These are phyloP conservation scores for Rhodotorula sp. DNA, from an alignment of 1,284 basidiomycete species.

Conservation along the genomic window DNA sequence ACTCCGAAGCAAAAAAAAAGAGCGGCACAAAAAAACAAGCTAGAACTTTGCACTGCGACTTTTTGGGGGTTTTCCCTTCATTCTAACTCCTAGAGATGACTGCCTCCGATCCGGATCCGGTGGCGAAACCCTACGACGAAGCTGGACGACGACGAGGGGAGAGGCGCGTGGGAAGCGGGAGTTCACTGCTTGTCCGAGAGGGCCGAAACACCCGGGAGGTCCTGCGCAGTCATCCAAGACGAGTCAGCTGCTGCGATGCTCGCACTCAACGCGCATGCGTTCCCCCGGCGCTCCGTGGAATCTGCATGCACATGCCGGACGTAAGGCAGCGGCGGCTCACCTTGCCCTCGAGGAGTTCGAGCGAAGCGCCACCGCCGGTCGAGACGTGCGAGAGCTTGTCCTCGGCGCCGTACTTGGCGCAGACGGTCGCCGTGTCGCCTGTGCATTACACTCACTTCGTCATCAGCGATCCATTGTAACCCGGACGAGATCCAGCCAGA, in stretches of 20 bases:
- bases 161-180: too few species aligned
- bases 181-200: conserved; percentile 62
- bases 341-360: conserved; percentile 97
- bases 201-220: conserved; percentile 77
- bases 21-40: too few species aligned
- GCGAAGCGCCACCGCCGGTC: conserved; percentile 92
- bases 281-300: too few species aligned
- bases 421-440: conserved; percentile 89
- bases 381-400: conserved; percentile 91
- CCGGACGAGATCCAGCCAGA: not conserved
- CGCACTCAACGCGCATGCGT: not conserved
- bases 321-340: conserved; percentile 50
- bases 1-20: too few species aligned
- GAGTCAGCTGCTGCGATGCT: not conserved
- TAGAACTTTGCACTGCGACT: too few species aligned
- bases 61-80: too few species aligned
- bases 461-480: too few species aligned
- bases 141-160: too few species aligned
- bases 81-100: too few species aligned
- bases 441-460: too few species aligned
- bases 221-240: conserved; percentile 52
- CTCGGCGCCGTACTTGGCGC: conserved; percentile 72
- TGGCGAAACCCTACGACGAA: too few species aligned
- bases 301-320: not conserved
- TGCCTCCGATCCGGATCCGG: too few species aligned